Evolutionary conservation across 1,284 basidiomycete genomes (phyloP).

Genomic region (Sporisorium iseilematis-ciliati): DNA sequence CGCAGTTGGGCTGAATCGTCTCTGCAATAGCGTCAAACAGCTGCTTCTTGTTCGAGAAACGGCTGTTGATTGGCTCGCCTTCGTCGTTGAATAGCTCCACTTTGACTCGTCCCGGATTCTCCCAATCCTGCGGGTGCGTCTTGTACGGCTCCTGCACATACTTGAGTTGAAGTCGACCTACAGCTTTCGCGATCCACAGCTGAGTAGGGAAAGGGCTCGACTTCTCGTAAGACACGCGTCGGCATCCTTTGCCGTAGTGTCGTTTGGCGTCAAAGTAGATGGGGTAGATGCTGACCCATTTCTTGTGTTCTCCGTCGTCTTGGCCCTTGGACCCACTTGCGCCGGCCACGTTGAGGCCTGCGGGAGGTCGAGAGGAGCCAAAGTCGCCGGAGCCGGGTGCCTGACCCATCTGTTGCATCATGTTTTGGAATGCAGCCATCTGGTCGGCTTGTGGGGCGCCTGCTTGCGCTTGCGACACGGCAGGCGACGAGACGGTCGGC

Average conservation of each 20-base stretch:
- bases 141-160: slow-evolving; percentile 86
- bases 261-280: slow-evolving; percentile 97
- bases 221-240: slow-evolving; percentile 82
- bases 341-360: slow-evolving; percentile 9
- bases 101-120: slow-evolving; percentile 83
- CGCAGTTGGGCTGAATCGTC: slow-evolving; percentile 55
- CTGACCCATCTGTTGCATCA: slow-evolving; percentile 64
- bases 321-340: slow-evolving; percentile 31
- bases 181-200: slow-evolving; percentile 88
- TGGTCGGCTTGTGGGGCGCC: slow-evolving; percentile 47
- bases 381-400: slow-evolving; percentile 43
- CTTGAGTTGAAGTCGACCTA: slow-evolving; percentile 80
- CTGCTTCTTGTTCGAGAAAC: slow-evolving; percentile 80
- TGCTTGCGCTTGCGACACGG: slow-evolving; percentile 32
- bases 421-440: slow-evolving; percentile 60
- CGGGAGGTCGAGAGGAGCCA: slow-evolving; percentile 31
- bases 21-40: slow-evolving; percentile 71
- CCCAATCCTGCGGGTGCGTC: slow-evolving; percentile 93
- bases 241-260: slow-evolving; percentile 82
- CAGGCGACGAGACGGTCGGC: slow-evolving; percentile 52
- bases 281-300: slow-evolving; percentile 95
- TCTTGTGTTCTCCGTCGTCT: slow-evolving; percentile 70
- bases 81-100: slow-evolving; percentile 86
- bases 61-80: slow-evolving; percentile 78
- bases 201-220: slow-evolving; percentile 94